Evolutionary conservation across 1,284 basidiomycete genomes (phyloP), one percentile per base, ranked within the genome.

Genomic region (Boletus semigastroideus): DNA sequence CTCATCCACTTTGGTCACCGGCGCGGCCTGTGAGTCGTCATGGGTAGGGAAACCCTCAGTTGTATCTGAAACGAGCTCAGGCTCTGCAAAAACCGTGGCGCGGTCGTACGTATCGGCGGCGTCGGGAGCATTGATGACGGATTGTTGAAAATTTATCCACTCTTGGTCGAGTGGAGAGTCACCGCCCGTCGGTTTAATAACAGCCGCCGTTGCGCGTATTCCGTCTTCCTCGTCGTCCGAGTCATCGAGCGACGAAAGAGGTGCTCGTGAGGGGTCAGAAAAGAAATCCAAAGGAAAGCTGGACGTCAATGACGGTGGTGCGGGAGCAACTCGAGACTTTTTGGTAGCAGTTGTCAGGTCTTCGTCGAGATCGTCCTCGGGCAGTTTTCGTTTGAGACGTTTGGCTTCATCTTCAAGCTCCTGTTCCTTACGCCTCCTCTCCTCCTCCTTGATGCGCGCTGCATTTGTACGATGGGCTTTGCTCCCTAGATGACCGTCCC

Each of bases 401-500:
- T 57, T 56, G 50, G 62, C 61, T 58, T 67, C 69, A 61, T 67
- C 66, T 53, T 65, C 69, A 56, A 68, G 64, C 48, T 70, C 68
- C 50, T 68, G 57, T 58, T 68, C 67, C 62, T 72, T 74, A 52
- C 67, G 69, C 27, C 56, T 62, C 48, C 67, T 73, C 58, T 84
- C 78, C 60, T 82, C 78, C 58, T 83, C 80, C 53, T 73, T 78
- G 42, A 82, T 59, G 25, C 78, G 77, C 12, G 75, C 74, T 9
- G 83, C 82, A 60, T 79, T 84, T 34, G 75, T 83, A 45, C 86
- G 82, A 66, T 90, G 90, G 4, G 69, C 71, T 71, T 90, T 92
- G 73, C 83, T 89, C 11, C 86, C 88, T n/a, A 92, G 66, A 67
- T 92, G 89, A 14, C 89, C 88, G 52, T 90, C 83, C 90, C 90